Conservation (phyloP, 225 moss, liverwort and hornwort species). For the Antitrichia curtipendula region DNA sequence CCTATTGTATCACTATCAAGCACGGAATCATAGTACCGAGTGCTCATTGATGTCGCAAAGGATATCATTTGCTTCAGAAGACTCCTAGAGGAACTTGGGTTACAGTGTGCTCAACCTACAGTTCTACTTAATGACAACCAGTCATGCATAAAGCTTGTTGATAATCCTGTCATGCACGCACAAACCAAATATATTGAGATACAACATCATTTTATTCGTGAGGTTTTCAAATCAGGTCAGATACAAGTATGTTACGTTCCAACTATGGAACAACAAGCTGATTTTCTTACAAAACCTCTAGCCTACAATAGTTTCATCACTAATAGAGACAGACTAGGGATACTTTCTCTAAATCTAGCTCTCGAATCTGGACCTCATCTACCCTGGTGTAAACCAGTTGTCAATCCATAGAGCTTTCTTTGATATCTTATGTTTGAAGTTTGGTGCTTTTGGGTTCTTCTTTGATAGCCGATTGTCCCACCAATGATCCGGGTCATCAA, state of each 20-base stretch:
- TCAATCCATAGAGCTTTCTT: neutral
- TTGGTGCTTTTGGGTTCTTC: neutral
- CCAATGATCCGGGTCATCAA: fast-evolving
- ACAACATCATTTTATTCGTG: neutral
- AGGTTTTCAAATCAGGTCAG: neutral
- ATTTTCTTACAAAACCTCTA: neutral
- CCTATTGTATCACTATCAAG: too few relatives aligned
- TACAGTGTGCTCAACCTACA: fast-evolving
- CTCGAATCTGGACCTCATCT: fast-evolving
- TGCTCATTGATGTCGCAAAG: too few relatives aligned
- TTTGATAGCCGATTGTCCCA: neutral
- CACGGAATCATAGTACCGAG: too few relatives aligned
- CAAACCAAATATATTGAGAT: neutral
- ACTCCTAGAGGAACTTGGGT: fast-evolving
- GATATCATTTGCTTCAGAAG: too few relatives aligned
- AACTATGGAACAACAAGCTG: fast-evolving
- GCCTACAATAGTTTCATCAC: neutral
- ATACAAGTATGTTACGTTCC: fast-evolving
- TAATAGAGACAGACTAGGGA: fast-evolving
- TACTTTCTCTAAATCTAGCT: neutral
- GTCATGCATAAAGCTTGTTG: neutral
- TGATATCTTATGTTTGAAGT: neutral
- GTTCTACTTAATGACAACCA: neutral
- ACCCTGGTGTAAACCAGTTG: fast-evolving
- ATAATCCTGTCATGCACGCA: neutral